Evolutionary conservation across 2,329 filamentous ascomycete genomes (phyloP), one percentile per base, ranked within the genome.

Genomic region (Cordyceps tenuipes): DNA sequence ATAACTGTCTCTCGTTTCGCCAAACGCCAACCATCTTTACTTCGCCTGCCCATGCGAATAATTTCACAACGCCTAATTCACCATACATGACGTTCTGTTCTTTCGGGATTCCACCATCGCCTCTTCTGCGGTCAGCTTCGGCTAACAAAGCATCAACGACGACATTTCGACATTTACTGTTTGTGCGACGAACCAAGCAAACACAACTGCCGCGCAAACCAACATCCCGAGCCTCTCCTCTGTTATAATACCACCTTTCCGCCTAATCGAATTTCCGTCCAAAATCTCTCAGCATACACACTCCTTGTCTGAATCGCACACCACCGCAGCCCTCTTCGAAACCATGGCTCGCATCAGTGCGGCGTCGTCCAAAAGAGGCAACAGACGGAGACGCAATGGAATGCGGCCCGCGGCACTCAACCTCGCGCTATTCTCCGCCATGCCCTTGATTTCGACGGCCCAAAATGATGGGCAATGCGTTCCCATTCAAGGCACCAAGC

Each of bases 401-500:
- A 61, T 61, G 61, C 66, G 64, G 36, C 61, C 60, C 54, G 34
- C 66, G 21, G 64, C 63, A 29, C 26, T 73, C 47, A 62, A 26
- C 3, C 39, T 53, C 5, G 50, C 66, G 23, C 57, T 72, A 29
- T 57, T 73, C 3, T 62, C 68, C 26, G 52, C 65, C 15, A 62
- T 68, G 13, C 67, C 70, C n/a, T 60, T 62, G 31, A 62, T 74
- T 46, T 69, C 70, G 41, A 64, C 68, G 69, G 75, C 70, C 79
- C 72, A 75, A 59, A 60, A 61, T 31, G 63, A 62, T 15, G 61
- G 59, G 17, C 64, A 69, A 43, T 81, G 90, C 71, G 82, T 94
- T 66, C 86, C 90, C 31, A 79, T 95, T 41, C 74, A 82, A 60
- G 85, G 81, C 63, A 93, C 90, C 36, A 86, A 79, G 5, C 74